A percentile compares a stretch with the other conserved stretches of the same genome.
These are phyloP conservation scores for Peronospora belbahrii DNA, from an alignment of 352 stramenopile species.

Conservation along the genomic window DNA sequence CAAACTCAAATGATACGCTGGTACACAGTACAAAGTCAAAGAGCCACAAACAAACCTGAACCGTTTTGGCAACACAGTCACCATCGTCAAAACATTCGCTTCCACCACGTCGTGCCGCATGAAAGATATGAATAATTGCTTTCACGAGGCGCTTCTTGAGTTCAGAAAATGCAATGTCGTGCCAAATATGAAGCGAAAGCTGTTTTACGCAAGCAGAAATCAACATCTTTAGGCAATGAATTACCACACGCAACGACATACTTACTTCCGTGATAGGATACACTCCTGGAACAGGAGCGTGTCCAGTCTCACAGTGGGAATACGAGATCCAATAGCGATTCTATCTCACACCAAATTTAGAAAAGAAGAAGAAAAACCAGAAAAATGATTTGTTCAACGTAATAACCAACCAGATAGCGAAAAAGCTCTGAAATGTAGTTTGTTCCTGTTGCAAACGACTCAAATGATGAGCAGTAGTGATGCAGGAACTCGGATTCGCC, in stretches of 20 bases:
- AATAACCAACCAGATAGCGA: slow-evolving; percentile 47
- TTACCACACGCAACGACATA: background rate
- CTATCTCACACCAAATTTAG: slow-evolving; percentile 17
- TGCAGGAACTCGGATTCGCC: slow-evolving; percentile 63
- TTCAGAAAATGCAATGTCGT: slow-evolving; percentile 66
- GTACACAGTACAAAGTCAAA: background rate
- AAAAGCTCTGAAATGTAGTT: slow-evolving; percentile 82
- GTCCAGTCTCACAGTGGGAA: slow-evolving; percentile 76
- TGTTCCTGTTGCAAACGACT: slow-evolving; percentile 64
- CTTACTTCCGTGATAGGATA: slow-evolving; percentile 75
- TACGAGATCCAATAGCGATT: slow-evolving; percentile 87
- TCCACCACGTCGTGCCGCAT: slow-evolving; percentile 34
- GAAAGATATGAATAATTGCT: slow-evolving; percentile 63
- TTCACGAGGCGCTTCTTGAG: slow-evolving; percentile 63
- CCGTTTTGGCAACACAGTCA: slow-evolving; percentile 54
- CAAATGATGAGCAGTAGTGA: slow-evolving; percentile 60
- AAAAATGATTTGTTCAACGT: background rate
- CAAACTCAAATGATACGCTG: background rate
- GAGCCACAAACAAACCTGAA: slow-evolving; percentile 37
- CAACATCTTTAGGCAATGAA: background rate
- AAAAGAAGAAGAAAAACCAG: background rate
- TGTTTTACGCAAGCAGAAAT: slow-evolving; percentile 16
- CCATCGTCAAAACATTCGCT: slow-evolving; percentile 68
- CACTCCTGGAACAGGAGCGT: slow-evolving; percentile 74
- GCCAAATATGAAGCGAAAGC: slow-evolving; percentile 81